phyloP scores from a whole-genome alignment of 2,329 filamentous ascomycete species.

The Aspergillus sp. region DNA sequence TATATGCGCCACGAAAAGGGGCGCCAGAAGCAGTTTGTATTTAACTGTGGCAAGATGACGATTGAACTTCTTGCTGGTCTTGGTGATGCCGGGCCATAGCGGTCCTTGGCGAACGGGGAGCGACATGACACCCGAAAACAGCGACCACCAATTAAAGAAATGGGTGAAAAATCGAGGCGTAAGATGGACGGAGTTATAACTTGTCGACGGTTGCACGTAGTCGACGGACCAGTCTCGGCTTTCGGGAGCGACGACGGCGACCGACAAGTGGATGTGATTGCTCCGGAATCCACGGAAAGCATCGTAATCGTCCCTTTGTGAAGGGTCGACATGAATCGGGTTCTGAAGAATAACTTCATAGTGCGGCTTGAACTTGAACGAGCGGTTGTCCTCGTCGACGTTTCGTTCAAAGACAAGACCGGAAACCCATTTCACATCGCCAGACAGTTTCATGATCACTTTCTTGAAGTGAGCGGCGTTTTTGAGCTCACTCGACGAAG shows the following conservation, averaged over 20 bases:
- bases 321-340: constrained; percentile 66
- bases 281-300: constrained; percentile 97
- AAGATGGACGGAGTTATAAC: constrained; percentile 95
- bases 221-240: constrained; percentile 82
- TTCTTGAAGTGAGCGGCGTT: constrained; percentile 91
- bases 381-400: constrained; percentile 67
- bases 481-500: constrained; percentile 63
- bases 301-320: constrained; percentile 67
- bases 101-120: constrained; percentile 88
- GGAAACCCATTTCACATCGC: constrained; percentile 88
- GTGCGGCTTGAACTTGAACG: constrained; percentile 87
- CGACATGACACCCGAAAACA: constrained; percentile 93
- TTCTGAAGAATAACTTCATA: constrained; percentile 87
- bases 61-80: constrained; percentile 98
- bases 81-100: constrained; percentile 88
- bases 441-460: constrained; percentile 97
- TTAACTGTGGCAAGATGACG: constrained; percentile 98
- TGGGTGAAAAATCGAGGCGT: constrained; percentile 96
- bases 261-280: constrained; percentile 91
- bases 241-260: constrained; percentile 83
- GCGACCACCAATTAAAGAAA: constrained; percentile 96
- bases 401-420: constrained; percentile 91
- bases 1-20: constrained; percentile 91
- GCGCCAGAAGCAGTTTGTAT: constrained; percentile 89
- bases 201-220: constrained; percentile 73